Conservation (phyloP, 73 alveolate genomes). For the Durusdinium trenchii region DNA sequence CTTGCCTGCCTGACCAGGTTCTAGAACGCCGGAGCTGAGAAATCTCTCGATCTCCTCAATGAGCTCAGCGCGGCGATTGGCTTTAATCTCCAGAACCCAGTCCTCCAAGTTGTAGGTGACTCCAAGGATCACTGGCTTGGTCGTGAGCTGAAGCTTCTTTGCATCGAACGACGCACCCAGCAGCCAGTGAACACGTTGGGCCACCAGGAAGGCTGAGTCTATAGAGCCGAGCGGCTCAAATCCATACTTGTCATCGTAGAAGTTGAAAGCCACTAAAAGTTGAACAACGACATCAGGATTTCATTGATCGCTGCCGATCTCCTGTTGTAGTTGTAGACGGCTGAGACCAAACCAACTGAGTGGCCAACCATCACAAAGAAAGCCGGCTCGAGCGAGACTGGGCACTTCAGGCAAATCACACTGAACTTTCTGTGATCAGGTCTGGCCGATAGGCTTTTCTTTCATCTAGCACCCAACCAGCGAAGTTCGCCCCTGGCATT, state of each 20-base stretch:
- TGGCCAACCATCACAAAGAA: constrained; percentile 5
- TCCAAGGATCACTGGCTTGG: not conserved
- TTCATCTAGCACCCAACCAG: constrained; percentile 29
- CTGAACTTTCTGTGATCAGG: constrained; percentile 5
- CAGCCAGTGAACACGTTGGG: not conserved
- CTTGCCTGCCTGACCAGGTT: not conserved
- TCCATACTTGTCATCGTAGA: not conserved
- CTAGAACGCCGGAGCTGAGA: not conserved
- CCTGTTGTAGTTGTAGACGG: not conserved
- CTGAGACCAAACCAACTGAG: not conserved
- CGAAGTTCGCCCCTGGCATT: not conserved
- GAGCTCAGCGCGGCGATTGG: not conserved
- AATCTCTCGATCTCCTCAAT: not conserved
- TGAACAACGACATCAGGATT: not conserved
- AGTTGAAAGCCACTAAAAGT: not conserved
- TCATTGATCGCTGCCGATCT: constrained; percentile 22
- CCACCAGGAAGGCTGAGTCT: not conserved
- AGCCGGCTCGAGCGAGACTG: not conserved
- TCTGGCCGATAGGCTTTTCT: not conserved
- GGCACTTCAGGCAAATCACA: constrained; percentile 18
- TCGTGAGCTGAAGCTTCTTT: too few species aligned
- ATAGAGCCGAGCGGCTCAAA: not conserved
- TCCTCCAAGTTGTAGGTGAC: too few species aligned
- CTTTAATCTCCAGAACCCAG: too few species aligned
- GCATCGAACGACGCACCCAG: not conserved